Base-by-base conservation (phyloP, 345 rosid species). In the Linum lewisii region DNA sequence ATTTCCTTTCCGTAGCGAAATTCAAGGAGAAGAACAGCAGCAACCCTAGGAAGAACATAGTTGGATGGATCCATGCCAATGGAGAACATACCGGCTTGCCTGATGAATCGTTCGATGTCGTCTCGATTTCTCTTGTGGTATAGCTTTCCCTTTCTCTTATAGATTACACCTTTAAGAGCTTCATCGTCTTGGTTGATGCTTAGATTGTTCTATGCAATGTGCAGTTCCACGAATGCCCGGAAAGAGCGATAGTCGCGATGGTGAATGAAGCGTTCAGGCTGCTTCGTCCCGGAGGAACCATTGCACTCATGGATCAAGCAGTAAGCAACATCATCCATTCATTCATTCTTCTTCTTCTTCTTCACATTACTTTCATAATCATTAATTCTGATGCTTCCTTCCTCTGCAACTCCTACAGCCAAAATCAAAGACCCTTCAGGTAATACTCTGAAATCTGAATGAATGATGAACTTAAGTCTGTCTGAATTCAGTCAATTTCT, bases 191-290 rank as follows among this genome's bases (percentile, higher is more conserved):
- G 34, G 1, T 22, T 25, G 4, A 63, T n/a, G n/a, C n/a, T n/a
- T n/a, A n/a, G 4, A 8, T 21, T 44, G 34, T 29, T 29, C 2
- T n/a, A 29, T 29, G 34, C 34, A 37, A 34, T 51, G 20, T 66
- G 38, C 86, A 84, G 90, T 51, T 79, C 51, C 90, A 81, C 57
- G 86, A 84, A 78, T 81, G 84, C 51, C 90, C 90, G 20, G 75
- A 77, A 60, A 73, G 77, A 67, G 83, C 84, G 56, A 81, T 73
- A 13, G 22, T 68, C 25, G 79, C 69, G 21, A 15, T 84, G 51
- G 18, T 74, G 37, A 71, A 38, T 72, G 86, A 84, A 76, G 78
- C 84, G 4, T 72, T 69, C 34, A 71, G 73, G 18, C 47, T 81
- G 21, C 90, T 84, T 58, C 75, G 73, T 62, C 82, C 84, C 22